Evolutionary conservation across 441 rosid species (phyloP).

Genomic region (Populus tomentosa): DNA sequence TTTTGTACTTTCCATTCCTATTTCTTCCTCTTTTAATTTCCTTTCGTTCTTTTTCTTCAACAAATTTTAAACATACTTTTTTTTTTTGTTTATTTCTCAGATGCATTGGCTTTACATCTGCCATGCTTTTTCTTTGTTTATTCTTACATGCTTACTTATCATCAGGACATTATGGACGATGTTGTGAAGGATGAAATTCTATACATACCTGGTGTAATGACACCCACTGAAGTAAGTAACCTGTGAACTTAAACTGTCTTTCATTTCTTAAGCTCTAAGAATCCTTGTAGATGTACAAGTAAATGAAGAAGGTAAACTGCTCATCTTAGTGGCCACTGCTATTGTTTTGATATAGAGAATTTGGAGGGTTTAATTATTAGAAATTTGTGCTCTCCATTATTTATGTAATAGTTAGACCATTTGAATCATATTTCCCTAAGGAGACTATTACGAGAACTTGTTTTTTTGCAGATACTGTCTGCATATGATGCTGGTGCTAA

Average conservation of each 20-base stretch:
- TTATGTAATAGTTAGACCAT: background rate
- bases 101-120: background rate
- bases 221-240: constrained; percentile 58
- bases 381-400: background rate
- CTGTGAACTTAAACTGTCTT: background rate
- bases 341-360: background rate
- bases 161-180: constrained; percentile 38
- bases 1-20: background rate
- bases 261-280: background rate
- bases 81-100: background rate
- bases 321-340: background rate
- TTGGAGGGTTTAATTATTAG: background rate
- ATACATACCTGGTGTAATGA: constrained; percentile 61
- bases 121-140: constrained; percentile 1
- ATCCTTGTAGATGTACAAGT: background rate
- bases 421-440: background rate
- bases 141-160: constrained; percentile 17
- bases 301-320: background rate
- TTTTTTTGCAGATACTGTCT: constrained; percentile 39
- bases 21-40: background rate
- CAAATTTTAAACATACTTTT: background rate
- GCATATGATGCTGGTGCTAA: constrained; percentile 52
- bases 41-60: background rate
- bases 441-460: background rate
- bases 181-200: constrained; percentile 29